Evolutionary conservation across 192 early-diverging fungal species (phyloP), one percentile per base, ranked within the genome.

Genomic region (Coemansia furcata): DNA sequence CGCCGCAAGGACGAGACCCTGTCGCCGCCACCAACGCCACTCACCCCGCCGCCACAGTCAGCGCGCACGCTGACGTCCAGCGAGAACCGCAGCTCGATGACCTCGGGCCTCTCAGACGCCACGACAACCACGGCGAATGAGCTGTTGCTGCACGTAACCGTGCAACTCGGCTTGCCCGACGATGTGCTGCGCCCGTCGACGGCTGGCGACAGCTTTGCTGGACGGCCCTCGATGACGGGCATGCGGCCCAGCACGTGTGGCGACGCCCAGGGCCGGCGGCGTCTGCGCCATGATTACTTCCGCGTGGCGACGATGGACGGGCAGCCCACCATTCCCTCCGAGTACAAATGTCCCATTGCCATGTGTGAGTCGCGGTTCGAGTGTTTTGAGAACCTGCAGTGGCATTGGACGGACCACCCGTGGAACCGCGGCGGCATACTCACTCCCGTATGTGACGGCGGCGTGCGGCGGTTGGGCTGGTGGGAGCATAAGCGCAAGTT

Each of bases 401-500:
- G 15, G 55, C 75, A 77, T 61, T 77, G 75, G 75, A 77, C 64
- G 6, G 66, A 71, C 32, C 75, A 77, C 43, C 75, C 75, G 21
- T 77, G 75, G 75, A 77, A 77, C 49, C 65, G 75, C 17, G 75
- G 75, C 57, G 75, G 75, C 11, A 77, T 77, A 21, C 54, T 77
- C 37, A 77, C 75, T 15, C 75, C 75, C 9, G 75, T 77, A 4
- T 77, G 75, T 47, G 69, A 68, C n/a, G 75, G 75, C 50, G 75
- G 75, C 17, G 58, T 70, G 46, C 60, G 75, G 3, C 14, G 75
- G 62, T 63, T 77, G 19, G 75, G 75, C 15, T 77, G 69, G 75
- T 77, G 75, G 75, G 75, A 77, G 62, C 75, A 77, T 47, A 77
- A 77, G 62, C 29, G 47, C 6, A 77, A 77, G 69, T 77, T 68